A percentile compares a stretch with the other conserved stretches of the same genome.
These are phyloP conservation scores for Golubevia pallescens DNA, from an alignment of 1,284 basidiomycete species.

Conservation along the genomic window DNA sequence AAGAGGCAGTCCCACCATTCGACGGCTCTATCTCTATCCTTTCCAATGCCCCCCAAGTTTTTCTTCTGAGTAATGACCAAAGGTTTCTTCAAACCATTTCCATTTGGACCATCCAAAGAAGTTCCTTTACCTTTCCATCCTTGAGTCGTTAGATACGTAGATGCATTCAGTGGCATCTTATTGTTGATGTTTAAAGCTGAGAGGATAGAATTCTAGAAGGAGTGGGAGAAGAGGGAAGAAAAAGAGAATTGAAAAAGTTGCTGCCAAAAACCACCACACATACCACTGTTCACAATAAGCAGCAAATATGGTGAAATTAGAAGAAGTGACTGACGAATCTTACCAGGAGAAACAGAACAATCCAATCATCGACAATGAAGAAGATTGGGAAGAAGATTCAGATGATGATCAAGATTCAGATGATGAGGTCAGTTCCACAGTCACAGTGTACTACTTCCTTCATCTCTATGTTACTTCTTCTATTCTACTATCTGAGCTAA, in stretches of 20 bases:
- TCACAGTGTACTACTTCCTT: no score
- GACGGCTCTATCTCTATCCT: constrained; percentile 55
- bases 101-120: constrained; percentile 47
- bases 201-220: no score
- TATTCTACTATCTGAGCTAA: no score
- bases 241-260: no score
- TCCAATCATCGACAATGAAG: neutral
- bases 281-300: no score
- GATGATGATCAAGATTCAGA: neutral
- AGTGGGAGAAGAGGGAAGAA: no score
- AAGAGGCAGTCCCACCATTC: constrained; percentile 65
- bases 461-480: no score
- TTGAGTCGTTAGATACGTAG: constrained; percentile 39
- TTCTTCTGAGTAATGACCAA: constrained; percentile 54
- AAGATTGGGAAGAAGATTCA: neutral
- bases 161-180: constrained; percentile 58
- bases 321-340: no score
- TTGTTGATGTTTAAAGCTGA: no score
- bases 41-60: constrained; percentile 52
- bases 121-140: constrained; percentile 58
- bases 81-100: constrained; percentile 58
- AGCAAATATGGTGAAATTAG: neutral
- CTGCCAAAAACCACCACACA: no score
- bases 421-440: no score
- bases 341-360: neutral